Evolutionary conservation across 75 land plant genomes (phyloP), one percentile per base, ranked within the genome.

Genomic region (Gnetum montanum): DNA sequence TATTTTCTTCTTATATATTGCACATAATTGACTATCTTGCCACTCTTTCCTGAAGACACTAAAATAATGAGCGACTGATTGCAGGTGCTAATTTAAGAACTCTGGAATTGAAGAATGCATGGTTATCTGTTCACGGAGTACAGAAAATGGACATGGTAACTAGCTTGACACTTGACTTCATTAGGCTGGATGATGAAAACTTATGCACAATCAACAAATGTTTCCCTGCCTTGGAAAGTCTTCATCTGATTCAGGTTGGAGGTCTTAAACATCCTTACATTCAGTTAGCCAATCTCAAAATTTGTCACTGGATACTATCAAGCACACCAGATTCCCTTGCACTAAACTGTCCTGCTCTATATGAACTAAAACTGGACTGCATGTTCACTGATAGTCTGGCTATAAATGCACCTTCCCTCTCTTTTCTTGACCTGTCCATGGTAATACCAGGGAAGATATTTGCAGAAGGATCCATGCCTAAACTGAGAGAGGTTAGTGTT

Each of bases 41-140:
- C n/a, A n/a, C 25, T 46, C 27, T 6, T 44, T 44, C 0, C 18
- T 23, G 8, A 20, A 22, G 25, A 15, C 28, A 6, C 49, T 23
- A 46, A 23, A 23, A 23, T 28, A 2, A 30, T 24, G 13, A 19
- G 31, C 18, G 53, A 20, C 6, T 31, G 6, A 4, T 13, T 58
- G 46, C 59, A 71, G 74, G 74, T 31, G 15, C 8, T 16, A 20
- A 4, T 16, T 70, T 68, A 46, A 37, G 59, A 5, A 47, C 55
- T 28, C 41, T 73, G 44, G 67, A 73, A 47, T 8, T 73, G 35
- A 67, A 59, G 60, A 73, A 73, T 73, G 67, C 76, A 50, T 68
- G 76, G 76, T 51, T 73, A 15, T 68, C 76, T 41, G 76, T 73
- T 10, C 67, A 73, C 31, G 67, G 67, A 16, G 27, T 68, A 43